Evolutionary conservation across 306 rosid genomes (phyloP), one percentile per base, ranked within the genome.

Genomic region (Chamaecrista fasciculata): DNA sequence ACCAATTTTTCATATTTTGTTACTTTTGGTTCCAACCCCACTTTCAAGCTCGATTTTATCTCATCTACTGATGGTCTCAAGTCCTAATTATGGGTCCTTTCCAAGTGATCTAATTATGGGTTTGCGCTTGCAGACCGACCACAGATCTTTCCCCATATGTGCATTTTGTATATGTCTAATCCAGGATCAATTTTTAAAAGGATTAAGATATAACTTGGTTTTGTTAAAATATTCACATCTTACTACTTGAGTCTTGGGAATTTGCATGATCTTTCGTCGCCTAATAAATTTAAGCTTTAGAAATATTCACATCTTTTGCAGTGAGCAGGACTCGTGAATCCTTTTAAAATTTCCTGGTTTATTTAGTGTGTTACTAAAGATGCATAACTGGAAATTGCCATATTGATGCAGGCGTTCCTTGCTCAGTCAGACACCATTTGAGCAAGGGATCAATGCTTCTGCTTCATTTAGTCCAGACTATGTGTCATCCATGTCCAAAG

Each of bases 391-490:
- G 47, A 60, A 52, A 57, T 66, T 68, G 61, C 33, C 68, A 70
- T 50, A n/a, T n/a, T n/a, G n/a, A 29, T 76, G 74, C 96, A 93
- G 98, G 86, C 97, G 86, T 78, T 93, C 98, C 47, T 80, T 93
- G 94, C 96, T 93, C 61, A 93, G 87, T 72, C 98, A 90, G 86
- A 79, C 96, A 40, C 97, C 91, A 5, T 62, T 65, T 33, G 81
- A 48, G 21, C 81, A 76, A 72, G 75, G 71, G 71, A 69, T 51
- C 21, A 65, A 70, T 0, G 64, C 60, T 69, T 75, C 84, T 15
- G 63, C 81, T 36, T 55, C 76, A 36, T 51, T 69, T 40, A 83
- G 82, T 56, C 88, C 98, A 37, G 77, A 78, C 69, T 50, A 62
- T 43, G 61, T 60, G 67, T 74, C 83, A 6, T 60, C 76, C 23